Evolutionary conservation across 805 yeast genomes (phyloP), one percentile per base, ranked within the genome.

Genomic region (Naumovozyma dairenensis): DNA sequence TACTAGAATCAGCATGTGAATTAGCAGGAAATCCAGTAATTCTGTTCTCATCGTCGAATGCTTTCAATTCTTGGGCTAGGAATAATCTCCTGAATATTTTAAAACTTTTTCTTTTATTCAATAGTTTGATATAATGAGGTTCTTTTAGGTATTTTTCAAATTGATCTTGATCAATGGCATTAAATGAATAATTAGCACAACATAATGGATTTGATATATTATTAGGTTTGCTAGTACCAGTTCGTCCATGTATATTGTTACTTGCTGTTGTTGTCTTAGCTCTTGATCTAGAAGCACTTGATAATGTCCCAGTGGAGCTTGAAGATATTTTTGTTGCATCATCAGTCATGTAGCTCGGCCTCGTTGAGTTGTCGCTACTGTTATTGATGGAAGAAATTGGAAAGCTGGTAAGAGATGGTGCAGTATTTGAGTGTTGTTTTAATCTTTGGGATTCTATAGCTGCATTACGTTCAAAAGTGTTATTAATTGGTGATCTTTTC

Each of bases 21-120:
- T n/a, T n/a, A n/a, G n/a, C n/a, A n/a, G n/a, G n/a, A 12, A 16
- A n/a, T 22, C 22, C 21, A 18, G 21, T 25, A 19, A 33, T 13
- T 28, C 27, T 18, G 7, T 17, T 31, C 9, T 24, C 20, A 22
- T 35, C 34, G 17, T 35, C 35, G 4, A 30, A 24, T 4, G 28
- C 31, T 9, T 26, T 25, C 34, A 77, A 53, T 47, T 79, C 85
- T 48, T 80, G 89, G 1, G 84, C 81, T 21, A 79, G 50, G 34
- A 79, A 77, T 37, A 78, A 51, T 40, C 77, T 64, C 38, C 68
- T 63, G 36, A 73, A 60, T 7, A 67, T 63, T 29, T 61, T 71
- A 18, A 75, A 58, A 22, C 61, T 59, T 36, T 64, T 67, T 31
- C 71, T 63, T 40, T 64, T 68, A 38, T 66, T 66, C 40, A 65